Evolutionary conservation across 768 basidiomycete genomes (phyloP), one percentile per base, ranked within the genome.

Genomic region (Lyophyllum decastes): DNA sequence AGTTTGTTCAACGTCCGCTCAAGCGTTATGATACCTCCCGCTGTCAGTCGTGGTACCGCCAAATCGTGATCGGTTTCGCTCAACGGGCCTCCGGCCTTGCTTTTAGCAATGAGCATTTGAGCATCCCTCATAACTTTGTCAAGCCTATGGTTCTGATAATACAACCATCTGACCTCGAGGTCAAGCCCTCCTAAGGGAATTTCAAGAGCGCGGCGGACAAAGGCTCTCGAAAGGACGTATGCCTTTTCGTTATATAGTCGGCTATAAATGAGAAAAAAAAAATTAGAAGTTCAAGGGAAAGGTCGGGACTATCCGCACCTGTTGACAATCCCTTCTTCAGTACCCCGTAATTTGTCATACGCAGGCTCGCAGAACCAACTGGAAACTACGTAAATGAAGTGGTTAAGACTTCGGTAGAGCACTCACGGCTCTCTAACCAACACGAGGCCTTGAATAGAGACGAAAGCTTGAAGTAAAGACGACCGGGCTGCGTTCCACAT

Each of bases 351-450:
- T 67, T 95, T 97, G 67, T 96, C 95, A 66, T 90, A 97, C 0
- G 93, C 93, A 24, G 95, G 95, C 68, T 98, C 94, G 64, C 91
- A 94, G 67, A 88, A 95, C 89, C 88, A 93, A 56, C 90, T 92
- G 62, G 2, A 41, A 9, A 14, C 22, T 3, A 58, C 34, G 35
- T 47, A 12, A 56, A 35, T 46, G 25, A 44, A 57, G 44, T 57
- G 51, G 49, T 9, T 54, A 55, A n/a, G 54, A 19, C 7, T 56
- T 12, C 9, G 19, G 26, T 16, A 19, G 19, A 38, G 44, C 38
- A 82, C 92, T 69, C 74, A 96, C 83, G 95, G 95, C 67, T 95
- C 90, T 71, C 91, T 92, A 12, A 96, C 94, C 7, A 98, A 80
- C 5, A 98, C 95, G 8, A 96, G 79, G 11, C 94, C 95, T 69